A percentile compares a stretch with the other conserved stretches of the same genome.
Evolutionary conservation across 805 yeast species (phyloP).

Genomic region (Schwanniomyces sp.): DNA sequence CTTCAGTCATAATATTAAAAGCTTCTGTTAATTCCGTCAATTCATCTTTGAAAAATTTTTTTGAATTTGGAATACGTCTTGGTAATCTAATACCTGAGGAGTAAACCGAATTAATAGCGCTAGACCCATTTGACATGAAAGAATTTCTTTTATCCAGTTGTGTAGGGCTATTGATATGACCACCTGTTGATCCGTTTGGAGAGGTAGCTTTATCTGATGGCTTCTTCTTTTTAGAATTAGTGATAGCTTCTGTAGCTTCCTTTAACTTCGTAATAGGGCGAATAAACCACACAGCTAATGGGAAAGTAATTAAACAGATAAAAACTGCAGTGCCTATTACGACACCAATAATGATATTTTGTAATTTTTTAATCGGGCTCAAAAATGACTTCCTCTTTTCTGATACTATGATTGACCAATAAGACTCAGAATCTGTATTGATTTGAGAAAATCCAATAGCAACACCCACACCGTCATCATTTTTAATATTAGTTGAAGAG

Average conservation of each 20-base stretch:
- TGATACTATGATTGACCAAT: conserved; percentile 75
- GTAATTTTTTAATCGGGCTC: conserved; percentile 60
- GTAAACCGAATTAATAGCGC: conserved; percentile 37
- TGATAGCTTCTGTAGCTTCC: conserved; percentile 76
- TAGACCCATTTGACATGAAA: conserved; percentile 28
- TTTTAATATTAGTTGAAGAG: conserved; percentile 24
- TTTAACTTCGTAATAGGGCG: conserved; percentile 78
- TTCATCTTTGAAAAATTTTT: conserved; percentile 72
- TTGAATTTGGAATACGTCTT: conserved; percentile 31
- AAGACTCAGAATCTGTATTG: conserved; percentile 29
- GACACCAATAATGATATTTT: conserved; percentile 72
- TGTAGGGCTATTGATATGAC: conserved; percentile 15
- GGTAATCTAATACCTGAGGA: conserved; percentile 43
- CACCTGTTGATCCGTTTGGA: conserved; percentile 1
- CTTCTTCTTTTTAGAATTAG: conserved; percentile 39
- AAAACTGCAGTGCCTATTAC: conserved; percentile 76
- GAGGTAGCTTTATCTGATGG: conserved; percentile 1
- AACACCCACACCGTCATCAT: conserved; percentile 19
- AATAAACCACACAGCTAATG: conserved; percentile 81
- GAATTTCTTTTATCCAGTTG: conserved; percentile 26
- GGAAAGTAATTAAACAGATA: conserved; percentile 74
- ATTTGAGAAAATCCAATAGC: conserved; percentile 38
- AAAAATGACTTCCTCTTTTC: conserved; percentile 60
- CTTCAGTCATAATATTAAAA: conserved; percentile 88
- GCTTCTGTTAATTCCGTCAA: conserved; percentile 84